Evolutionary conservation across 169 alveolate species (phyloP), one percentile per base, ranked within the genome.

Genomic region (Toxoplasma gondii): DNA sequence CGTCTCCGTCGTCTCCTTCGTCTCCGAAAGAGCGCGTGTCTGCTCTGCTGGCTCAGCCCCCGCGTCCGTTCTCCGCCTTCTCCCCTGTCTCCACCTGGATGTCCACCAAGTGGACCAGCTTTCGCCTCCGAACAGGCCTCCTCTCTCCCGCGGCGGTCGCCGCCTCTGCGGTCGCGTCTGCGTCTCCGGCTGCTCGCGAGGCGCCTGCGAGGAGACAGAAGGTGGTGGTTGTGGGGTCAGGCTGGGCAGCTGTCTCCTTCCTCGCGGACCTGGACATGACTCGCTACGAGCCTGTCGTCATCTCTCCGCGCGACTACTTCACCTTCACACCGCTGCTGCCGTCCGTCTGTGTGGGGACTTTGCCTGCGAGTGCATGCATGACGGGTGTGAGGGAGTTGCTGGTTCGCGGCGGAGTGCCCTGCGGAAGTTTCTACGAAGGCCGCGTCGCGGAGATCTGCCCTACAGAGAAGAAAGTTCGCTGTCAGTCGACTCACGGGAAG

Each of bases 291-390:
- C 95, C 92, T n/a, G 49, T 49, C 41, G 93, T 93, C 49, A 58
- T 94, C 27, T 80, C 93, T 19, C 95, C 96, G 34, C 83, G 95
- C 53, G 87, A 94, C 41, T 93, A 87, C 83, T 94, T 94, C 49
- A 43, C 92, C 53, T 94, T 92, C 82, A 94, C 96, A 12, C 96
- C 96, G 29, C 58, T 94, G 70, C 94, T 94, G 19, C 95, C 95
- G 24, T 49, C 93, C 24, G 94, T 78, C 27, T 58, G 81, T 45
- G 92, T 54, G 31, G 96, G 96, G 69, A 24, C 95, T 12, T 44
- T 94, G 36, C 84, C 96, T 0, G 67, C 81, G 31, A 87, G 54
- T 58, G 86, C 96, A 45, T 94, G 96, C 93, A 74, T 53, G 36
- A 36, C 91, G 49, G 39, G 64, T 43, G n/a, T 94, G 43, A 44